Evolutionary conservation across 176 grass and related monocot species (phyloP).

Genomic region (Saccharum spontaneum): DNA sequence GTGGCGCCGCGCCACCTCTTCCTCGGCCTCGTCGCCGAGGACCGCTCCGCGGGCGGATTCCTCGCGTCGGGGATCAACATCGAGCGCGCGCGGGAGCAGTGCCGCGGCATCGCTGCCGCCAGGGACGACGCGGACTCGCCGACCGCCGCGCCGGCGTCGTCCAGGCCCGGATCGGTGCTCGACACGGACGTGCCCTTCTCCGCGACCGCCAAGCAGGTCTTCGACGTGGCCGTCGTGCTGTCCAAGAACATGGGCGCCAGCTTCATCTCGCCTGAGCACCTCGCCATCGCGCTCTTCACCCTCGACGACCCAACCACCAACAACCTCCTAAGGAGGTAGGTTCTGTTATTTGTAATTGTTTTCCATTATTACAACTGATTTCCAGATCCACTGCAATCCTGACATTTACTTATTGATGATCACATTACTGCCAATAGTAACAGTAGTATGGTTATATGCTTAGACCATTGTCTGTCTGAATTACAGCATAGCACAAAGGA

Average conservation of each 20-base stretch:
- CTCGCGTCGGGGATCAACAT: conserved; percentile 78
- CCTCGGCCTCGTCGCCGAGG: conserved; percentile 87
- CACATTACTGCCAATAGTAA: background rate
- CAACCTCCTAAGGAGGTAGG: conserved; percentile 74
- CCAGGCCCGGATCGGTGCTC: conserved; percentile 16
- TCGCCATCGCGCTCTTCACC: conserved; percentile 71
- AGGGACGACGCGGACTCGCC: background rate
- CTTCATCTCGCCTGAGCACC: conserved; percentile 87
- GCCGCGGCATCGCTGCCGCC: conserved; percentile 42
- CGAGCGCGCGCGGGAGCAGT: conserved; percentile 71
- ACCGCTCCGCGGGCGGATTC: conserved; percentile 56
- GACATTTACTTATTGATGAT: background rate
- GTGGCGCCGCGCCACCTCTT: conserved; percentile 85
- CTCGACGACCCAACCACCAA: conserved; percentile 71
- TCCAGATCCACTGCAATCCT: background rate
- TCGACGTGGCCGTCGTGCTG: conserved; percentile 60
- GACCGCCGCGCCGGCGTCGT: background rate
- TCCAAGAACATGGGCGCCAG: conserved; percentile 79
- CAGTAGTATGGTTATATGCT: background rate
- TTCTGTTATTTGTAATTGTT: background rate
- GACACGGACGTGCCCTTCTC: conserved; percentile 77
- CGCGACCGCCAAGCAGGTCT: conserved; percentile 56
- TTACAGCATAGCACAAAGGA: background rate
- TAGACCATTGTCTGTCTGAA: background rate
- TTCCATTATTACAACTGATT: background rate